Evolutionary conservation across 2,329 filamentous ascomycete species (phyloP).

Genomic region (Paracoccidioides brasiliensis): DNA sequence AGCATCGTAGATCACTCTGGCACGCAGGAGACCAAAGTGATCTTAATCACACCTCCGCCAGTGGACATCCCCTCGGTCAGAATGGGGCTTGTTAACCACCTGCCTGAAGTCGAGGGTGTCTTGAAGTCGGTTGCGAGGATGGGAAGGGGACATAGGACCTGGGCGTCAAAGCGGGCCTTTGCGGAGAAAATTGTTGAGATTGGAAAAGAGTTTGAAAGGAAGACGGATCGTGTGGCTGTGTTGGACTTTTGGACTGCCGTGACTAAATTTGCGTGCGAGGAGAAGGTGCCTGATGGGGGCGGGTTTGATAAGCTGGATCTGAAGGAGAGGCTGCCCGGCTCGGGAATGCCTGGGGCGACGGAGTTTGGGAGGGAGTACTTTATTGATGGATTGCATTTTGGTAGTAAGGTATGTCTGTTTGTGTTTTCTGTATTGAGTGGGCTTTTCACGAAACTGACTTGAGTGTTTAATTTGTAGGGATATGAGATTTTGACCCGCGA

Average conservation of each 20-base stretch:
- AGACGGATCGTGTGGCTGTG: conserved; percentile 21
- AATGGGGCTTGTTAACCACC: background rate
- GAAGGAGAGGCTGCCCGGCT: conserved; percentile 23
- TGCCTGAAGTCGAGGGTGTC: background rate
- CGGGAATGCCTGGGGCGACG: conserved; percentile 20
- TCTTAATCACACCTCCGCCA: conserved; percentile 27
- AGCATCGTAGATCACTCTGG: conserved; percentile 20
- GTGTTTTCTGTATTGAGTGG: background rate
- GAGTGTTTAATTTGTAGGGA: conserved; percentile 4
- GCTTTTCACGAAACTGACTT: background rate
- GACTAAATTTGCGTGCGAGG: conserved; percentile 13
- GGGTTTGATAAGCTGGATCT: conserved; percentile 17
- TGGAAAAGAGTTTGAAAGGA: conserved; percentile 20
- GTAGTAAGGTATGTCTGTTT: conserved; percentile 9
- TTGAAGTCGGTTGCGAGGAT: conserved; percentile 6
- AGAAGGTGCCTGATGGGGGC: conserved; percentile 6
- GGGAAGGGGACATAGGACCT: conserved; percentile 20
- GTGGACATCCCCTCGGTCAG: conserved; percentile 17
- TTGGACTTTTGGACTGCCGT: conserved; percentile 24
- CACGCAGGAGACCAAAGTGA: conserved; percentile 21
- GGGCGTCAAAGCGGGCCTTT: conserved; percentile 27
- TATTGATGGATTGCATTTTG: conserved; percentile 27
- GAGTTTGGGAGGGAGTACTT: conserved; percentile 25
- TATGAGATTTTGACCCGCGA: conserved; percentile 12
- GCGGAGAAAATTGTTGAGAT: conserved; percentile 26